A percentile compares a stretch with the other conserved stretches of the same genome.
Evolutionary conservation across 345 rosid species (phyloP).

Genomic region (Isatis tinctoria): DNA sequence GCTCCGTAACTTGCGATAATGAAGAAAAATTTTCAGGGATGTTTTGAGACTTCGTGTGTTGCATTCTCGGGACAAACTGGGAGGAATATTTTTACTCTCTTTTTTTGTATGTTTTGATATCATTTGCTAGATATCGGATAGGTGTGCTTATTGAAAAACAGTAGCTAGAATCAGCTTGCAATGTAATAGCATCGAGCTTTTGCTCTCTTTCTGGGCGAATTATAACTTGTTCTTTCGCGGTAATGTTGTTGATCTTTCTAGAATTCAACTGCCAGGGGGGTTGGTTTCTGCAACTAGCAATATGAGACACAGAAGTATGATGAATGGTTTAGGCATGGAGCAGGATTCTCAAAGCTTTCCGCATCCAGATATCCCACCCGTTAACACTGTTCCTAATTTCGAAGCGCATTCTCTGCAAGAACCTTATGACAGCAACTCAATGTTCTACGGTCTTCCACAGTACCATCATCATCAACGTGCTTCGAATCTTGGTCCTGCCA

Average conservation of each 20-base stretch:
- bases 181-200: not conserved
- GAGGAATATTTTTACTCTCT: not conserved
- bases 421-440: slow-evolving; percentile 40
- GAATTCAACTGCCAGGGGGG: slow-evolving; percentile 24
- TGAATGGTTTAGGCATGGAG: slow-evolving; percentile 53
- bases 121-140: not conserved
- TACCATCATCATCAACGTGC: slow-evolving; percentile 46
- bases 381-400: slow-evolving; percentile 37
- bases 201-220: not conserved
- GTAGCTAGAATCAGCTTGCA: not conserved
- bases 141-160: not conserved
- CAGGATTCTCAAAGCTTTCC: slow-evolving; percentile 43
- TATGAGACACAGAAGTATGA: slow-evolving; percentile 57
- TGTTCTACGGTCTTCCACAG: slow-evolving; percentile 45
- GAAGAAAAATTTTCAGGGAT: too few relatives aligned
- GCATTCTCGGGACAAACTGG: not conserved
- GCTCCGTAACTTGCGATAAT: too few relatives aligned
- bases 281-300: slow-evolving; percentile 28
- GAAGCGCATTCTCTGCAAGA: slow-evolving; percentile 43
- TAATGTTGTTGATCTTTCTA: slow-evolving; percentile 13
- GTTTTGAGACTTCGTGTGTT: not conserved
- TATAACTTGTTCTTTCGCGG: not conserved
- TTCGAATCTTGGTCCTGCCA: slow-evolving; percentile 46
- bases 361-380: slow-evolving; percentile 44
- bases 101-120: not conserved